Base-by-base conservation (phyloP, 139 green algal species). In the Pseudopediastrum boryanum region DNA sequence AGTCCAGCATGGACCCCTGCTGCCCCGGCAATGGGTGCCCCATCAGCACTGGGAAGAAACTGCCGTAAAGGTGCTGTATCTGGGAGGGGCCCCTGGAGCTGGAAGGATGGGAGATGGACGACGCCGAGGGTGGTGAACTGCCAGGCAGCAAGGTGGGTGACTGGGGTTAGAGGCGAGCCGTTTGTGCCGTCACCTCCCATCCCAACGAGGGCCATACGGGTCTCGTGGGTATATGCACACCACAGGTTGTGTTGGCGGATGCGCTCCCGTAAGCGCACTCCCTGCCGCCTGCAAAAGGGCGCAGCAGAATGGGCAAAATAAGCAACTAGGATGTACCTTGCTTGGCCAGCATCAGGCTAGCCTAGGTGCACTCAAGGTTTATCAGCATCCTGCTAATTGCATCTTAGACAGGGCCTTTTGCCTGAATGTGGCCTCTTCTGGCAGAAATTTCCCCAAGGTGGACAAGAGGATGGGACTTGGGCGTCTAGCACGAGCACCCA, bases 21-120 rank as follows among this genome's bases (percentile, higher is more conserved):
- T 58, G 54, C 39, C 54, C 36, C 44, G 54, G 69, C n/a, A 6
- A 10, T 25, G 31, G 71, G n/a, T 64, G 54, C 54, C 8, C 7
- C 8, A 9, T 27, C n/a, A n/a, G n/a, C n/a, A n/a, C n/a, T 78
- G 71, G 46, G 71, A 25, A 81, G 29, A 51, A 82, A 82, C 66
- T 75, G 52, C 29, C 50, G 64, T 38, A 78, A 39, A 9, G 79
- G 71, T 67, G 71, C 63, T 33, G 61, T 59, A n/a, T 50, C 51
- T 64, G 66, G 68, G 43, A 62, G 79, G 16, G 33, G 66, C 12
- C 76, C 76, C 59, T 76, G 76, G 35, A 85, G 78, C 73, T 89
- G 84, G 73, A 93, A 93, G n/a, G 84, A 80, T 42, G 89, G 89
- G 72, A 93, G 83, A 41, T 79, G 80, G 5, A 89, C 51, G 8